These are phyloP conservation scores for Mycena galericulata DNA, from an alignment of 768 basidiomycete genomes.

Conservation along the genomic window DNA sequence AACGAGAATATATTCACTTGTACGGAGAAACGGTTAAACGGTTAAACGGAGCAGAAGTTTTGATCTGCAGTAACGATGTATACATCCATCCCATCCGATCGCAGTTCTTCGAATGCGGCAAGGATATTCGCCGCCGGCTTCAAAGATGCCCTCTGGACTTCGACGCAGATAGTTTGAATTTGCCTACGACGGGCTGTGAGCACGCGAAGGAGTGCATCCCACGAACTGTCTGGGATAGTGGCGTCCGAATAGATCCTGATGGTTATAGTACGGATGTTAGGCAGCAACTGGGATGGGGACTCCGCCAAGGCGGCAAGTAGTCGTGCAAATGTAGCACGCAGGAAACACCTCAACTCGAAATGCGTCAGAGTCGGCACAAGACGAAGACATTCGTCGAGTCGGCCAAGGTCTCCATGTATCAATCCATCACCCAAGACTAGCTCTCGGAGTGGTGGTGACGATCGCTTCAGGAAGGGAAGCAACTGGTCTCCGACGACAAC, in stretches of 20 bases:
- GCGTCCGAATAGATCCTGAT: not conserved
- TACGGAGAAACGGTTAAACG: too few relatives aligned
- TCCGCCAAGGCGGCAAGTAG: not conserved
- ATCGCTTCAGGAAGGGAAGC: too few relatives aligned
- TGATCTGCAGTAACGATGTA: not conserved
- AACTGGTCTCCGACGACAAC: too few relatives aligned
- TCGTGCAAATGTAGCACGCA: too few relatives aligned
- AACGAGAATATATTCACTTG: too few relatives aligned
- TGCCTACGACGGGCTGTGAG: not conserved
- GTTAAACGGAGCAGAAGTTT: too few relatives aligned
- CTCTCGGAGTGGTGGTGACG: too few relatives aligned
- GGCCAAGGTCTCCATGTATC: too few relatives aligned
- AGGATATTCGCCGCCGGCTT: too few relatives aligned
- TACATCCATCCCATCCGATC: not conserved
- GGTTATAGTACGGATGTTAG: not conserved
- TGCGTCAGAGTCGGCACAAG: not conserved
- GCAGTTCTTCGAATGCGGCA: not conserved
- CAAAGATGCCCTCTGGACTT: too few relatives aligned
- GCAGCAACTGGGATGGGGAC: not conserved
- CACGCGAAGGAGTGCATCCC: not conserved
- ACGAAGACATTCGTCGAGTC: not conserved
- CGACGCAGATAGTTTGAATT: not conserved
- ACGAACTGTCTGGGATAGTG: not conserved
- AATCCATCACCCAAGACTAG: too few relatives aligned
- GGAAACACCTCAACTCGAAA: not conserved